Evolutionary conservation across 768 basidiomycete genomes (phyloP).

Genomic region (Termitomyces sp.): DNA sequence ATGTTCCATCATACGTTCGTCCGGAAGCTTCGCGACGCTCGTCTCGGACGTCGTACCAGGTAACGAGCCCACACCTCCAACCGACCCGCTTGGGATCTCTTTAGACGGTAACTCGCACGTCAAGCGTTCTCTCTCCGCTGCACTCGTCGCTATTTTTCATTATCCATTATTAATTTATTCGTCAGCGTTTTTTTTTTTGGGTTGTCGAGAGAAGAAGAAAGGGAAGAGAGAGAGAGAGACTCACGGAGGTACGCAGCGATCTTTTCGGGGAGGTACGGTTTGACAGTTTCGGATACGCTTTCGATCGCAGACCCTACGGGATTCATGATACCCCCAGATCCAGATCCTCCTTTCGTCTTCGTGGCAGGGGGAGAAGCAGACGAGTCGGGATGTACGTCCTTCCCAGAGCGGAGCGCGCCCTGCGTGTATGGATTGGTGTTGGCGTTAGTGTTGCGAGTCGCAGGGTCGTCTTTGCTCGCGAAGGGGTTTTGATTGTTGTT

Average conservation of each 20-base stretch:
- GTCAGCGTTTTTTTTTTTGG: too few species aligned
- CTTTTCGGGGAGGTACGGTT: conserved; percentile 10
- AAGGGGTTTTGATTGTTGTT: not conserved
- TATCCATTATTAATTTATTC: too few species aligned
- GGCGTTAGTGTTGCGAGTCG: too few species aligned
- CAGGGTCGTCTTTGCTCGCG: not conserved
- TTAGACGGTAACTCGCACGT: conserved; percentile 1
- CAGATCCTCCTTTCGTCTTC: too few species aligned
- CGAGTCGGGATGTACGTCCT: too few species aligned
- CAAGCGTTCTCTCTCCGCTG: not conserved
- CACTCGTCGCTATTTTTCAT: not conserved
- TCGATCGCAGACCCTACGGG: conserved; percentile 1
- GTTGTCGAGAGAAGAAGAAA: too few species aligned
- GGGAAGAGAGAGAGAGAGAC: not conserved
- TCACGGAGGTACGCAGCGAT: conserved; percentile 4
- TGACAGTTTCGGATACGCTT: conserved; percentile 5
- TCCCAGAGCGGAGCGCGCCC: too few species aligned
- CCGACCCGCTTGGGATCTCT: conserved; percentile 14
- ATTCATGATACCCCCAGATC: not conserved
- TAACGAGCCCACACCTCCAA: conserved; percentile 41
- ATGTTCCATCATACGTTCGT: conserved; percentile 28
- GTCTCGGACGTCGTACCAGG: conserved; percentile 39
- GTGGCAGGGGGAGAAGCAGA: too few species aligned
- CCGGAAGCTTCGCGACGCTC: conserved; percentile 41
- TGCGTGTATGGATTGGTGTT: too few species aligned